A percentile compares a stretch with the other conserved stretches of the same genome.
These are phyloP conservation scores for Exutisphaerella laricina DNA, from an alignment of 2,329 filamentous ascomycete species.

Conservation along the genomic window DNA sequence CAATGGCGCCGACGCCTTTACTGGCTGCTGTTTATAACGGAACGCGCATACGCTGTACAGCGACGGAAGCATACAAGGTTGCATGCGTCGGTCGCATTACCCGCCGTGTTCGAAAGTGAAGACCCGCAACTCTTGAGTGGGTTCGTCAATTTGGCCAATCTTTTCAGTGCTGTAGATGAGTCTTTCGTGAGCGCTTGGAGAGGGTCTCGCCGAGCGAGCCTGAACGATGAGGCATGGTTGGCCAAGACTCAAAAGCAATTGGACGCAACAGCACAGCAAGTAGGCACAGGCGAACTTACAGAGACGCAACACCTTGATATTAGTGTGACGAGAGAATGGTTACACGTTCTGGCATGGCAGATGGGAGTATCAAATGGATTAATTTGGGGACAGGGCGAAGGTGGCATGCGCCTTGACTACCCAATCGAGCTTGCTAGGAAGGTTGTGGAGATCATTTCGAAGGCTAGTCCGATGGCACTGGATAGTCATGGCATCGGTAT, in stretches of 20 bases:
- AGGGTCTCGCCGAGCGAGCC: slow-evolving; percentile 28
- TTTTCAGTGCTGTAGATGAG: slow-evolving; percentile 34
- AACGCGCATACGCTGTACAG: slow-evolving; percentile 35
- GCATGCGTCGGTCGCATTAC: slow-evolving; percentile 28
- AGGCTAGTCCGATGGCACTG: slow-evolving; percentile 27
- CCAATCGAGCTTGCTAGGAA: slow-evolving; percentile 34
- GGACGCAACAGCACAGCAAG: slow-evolving; percentile 28
- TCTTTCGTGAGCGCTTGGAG: slow-evolving; percentile 34
- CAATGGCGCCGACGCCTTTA: slow-evolving; percentile 34
- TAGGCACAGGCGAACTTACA: slow-evolving; percentile 24
- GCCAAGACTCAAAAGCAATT: slow-evolving; percentile 32
- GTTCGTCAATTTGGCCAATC: slow-evolving; percentile 33
- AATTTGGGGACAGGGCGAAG: slow-evolving; percentile 33
- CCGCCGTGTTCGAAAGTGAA: slow-evolving; percentile 32
- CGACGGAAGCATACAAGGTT: slow-evolving; percentile 32
- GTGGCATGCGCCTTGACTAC: slow-evolving; percentile 34
- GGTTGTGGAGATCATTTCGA: slow-evolving; percentile 30
- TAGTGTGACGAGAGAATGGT: slow-evolving; percentile 32
- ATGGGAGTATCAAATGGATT: slow-evolving; percentile 35
- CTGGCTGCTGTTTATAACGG: slow-evolving; percentile 35
- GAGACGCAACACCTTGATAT: slow-evolving; percentile 36
- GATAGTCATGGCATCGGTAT: slow-evolving; percentile 36
- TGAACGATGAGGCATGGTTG: slow-evolving; percentile 34
- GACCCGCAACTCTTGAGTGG: slow-evolving; percentile 33
- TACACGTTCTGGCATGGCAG: slow-evolving; percentile 36